Percentiles rank a stretch among this genome's conserved stretches.
These are phyloP conservation scores for Massarina eburnea DNA, from an alignment of 2,329 filamentous ascomycete genomes.

Conservation along the genomic window DNA sequence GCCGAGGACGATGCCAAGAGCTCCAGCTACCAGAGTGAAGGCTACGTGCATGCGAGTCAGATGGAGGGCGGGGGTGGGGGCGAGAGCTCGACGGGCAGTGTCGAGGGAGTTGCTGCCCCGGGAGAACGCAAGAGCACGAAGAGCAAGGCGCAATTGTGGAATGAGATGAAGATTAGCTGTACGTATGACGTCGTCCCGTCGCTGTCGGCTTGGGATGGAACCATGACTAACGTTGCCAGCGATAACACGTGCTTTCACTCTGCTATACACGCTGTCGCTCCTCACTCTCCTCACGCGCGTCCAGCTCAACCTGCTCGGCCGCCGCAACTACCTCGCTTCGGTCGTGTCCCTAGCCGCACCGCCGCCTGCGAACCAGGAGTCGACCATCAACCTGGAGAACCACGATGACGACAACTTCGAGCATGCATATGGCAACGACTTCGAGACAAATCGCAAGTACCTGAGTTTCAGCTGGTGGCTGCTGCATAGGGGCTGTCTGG, in stretches of 20 bases:
- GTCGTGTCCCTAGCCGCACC: conserved; percentile 86
- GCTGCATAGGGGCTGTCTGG: conserved; percentile 83
- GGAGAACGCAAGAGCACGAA: conserved; percentile 61
- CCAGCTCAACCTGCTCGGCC: conserved; percentile 93
- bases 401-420: conserved; percentile 86
- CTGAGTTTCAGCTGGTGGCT: conserved; percentile 98
- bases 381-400: conserved; percentile 87
- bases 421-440: conserved; percentile 85
- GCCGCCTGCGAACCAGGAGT: conserved; percentile 60
- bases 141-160: conserved; percentile 93
- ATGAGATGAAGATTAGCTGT: conserved; percentile 95
- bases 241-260: conserved; percentile 84
- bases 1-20: conserved; percentile 79
- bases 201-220: conserved; percentile 16
- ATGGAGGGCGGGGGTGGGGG: conserved; percentile 49
- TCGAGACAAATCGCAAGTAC: conserved; percentile 93
- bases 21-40: conserved; percentile 75
- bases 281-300: conserved; percentile 91
- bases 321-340: conserved; percentile 92
- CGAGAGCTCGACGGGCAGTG: conserved; percentile 47
- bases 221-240: too few relatives aligned
- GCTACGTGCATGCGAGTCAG: conserved; percentile 82
- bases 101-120: conserved; percentile 49
- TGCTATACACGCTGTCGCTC: conserved; percentile 87
- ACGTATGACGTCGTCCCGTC: conserved; percentile 43